Percentiles rank a stretch among this genome's conserved stretches.
phyloP scores from a whole-genome alignment of 2,329 filamentous ascomycete genomes.

The Ambrosiella beaveri region DNA sequence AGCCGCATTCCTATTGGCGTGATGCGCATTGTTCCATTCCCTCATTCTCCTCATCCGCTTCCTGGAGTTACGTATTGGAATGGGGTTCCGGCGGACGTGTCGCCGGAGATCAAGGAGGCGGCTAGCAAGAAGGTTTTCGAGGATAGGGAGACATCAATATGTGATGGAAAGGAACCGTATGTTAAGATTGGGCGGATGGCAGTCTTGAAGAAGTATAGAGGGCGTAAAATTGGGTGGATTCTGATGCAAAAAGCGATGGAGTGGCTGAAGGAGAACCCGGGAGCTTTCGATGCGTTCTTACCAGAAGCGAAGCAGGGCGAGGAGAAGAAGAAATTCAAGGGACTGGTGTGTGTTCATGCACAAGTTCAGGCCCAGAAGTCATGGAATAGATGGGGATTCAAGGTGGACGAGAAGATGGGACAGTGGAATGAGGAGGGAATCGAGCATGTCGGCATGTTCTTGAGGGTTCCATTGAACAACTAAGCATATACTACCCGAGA shows the following conservation, averaged over 20 bases:
- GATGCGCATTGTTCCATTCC: conserved; percentile 66
- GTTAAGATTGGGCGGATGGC: conserved; percentile 69
- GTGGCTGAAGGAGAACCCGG: conserved; percentile 49
- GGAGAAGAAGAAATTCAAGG: conserved; percentile 33
- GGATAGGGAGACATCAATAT: conserved; percentile 32
- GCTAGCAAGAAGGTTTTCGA: conserved; percentile 14
- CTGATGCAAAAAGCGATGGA: conserved; percentile 49
- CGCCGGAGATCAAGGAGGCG: conserved; percentile 5
- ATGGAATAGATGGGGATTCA: conserved; percentile 60
- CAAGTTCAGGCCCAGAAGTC: conserved; percentile 46
- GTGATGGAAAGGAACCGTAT: conserved; percentile 54
- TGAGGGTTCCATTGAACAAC: conserved; percentile 24
- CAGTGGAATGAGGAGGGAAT: conserved; percentile 75
- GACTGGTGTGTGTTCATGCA: conserved; percentile 63
- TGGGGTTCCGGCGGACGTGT: conserved; percentile 22
- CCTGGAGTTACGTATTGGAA: conserved; percentile 31
- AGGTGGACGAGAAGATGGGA: conserved; percentile 54
- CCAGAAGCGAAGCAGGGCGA: conserved; percentile 27
- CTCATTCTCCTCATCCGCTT: conserved; percentile 48
- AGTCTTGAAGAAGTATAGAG: conserved; percentile 47
- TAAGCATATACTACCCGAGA: neutral
- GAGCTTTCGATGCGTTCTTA: conserved; percentile 24
- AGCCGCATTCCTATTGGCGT: conserved; percentile 45
- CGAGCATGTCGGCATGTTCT: conserved; percentile 69
- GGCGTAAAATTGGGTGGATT: conserved; percentile 43